Percentiles rank a stretch among this genome's conserved stretches.
These are phyloP conservation scores for Omphalotus olearius DNA, from an alignment of 1,284 basidiomycete species.

Conservation along the genomic window DNA sequence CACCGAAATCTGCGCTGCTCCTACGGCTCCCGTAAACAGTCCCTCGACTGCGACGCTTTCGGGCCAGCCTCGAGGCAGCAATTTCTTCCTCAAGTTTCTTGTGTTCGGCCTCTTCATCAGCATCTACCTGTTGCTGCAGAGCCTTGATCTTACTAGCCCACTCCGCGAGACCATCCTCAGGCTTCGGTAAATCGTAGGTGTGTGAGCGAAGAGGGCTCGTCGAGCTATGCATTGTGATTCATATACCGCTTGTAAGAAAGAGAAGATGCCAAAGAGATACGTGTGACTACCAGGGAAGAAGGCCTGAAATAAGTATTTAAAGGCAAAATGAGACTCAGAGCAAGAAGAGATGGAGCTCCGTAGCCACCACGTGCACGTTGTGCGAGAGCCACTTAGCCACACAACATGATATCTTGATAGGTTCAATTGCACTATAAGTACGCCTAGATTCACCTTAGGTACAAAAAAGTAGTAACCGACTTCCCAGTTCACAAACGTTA, in stretches of 20 bases:
- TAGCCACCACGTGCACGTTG: no score
- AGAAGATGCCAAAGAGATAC: no score
- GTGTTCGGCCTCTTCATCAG: constrained; percentile 73
- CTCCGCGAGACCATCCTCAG: constrained; percentile 66
- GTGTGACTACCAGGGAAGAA: no score
- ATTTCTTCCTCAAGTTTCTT: constrained; percentile 74
- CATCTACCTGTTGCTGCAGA: constrained; percentile 73
- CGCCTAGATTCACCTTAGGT: no score
- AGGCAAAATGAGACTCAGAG: no score
- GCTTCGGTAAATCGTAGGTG: constrained; percentile 34
- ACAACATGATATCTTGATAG: no score
- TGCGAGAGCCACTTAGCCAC: no score
- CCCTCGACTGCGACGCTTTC: constrained; percentile 56
- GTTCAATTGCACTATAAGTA: no score
- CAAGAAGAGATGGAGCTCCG: no score
- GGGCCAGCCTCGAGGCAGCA: constrained; percentile 60
- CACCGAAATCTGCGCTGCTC: constrained; percentile 39
- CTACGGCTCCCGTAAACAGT: constrained; percentile 38
- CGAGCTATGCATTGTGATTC: constrained; percentile 6
- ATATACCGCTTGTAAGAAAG: background rate
- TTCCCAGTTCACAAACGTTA: no score
- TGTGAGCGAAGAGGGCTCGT: constrained; percentile 17
- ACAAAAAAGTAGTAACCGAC: no score
- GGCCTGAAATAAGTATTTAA: no score
- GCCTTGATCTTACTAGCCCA: constrained; percentile 78